Evolutionary conservation across 108 stramenopile species (phyloP), one percentile per base, ranked within the genome.

Genomic region (Hondaea fermentalgiana): DNA sequence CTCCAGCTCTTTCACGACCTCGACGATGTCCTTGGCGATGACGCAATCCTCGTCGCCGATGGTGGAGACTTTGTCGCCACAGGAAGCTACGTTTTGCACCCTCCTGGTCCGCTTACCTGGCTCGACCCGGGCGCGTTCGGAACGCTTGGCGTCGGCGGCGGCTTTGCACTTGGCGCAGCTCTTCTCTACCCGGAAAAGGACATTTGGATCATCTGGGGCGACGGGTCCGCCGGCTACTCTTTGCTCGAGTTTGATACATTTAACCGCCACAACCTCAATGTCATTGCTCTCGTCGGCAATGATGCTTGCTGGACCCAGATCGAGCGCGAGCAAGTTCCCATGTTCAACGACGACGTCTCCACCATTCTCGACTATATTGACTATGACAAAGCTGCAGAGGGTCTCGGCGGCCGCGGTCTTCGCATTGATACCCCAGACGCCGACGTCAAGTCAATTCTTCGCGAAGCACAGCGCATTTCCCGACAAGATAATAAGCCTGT

Each of bases 271-370:
- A 53, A 53, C 76, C 19, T 83, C n/a, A 83, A 83, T 3, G 76
- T 83, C 51, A 47, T 83, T 17, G 76, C 76, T 6, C 76, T 83
- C 45, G 76, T 83, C 28, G 76, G 76, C 28, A 83, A 83, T 23
- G 76, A 83, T 45, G 76, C 76, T 16, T 83, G 76, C 76, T 83
- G 76, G 76, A 83, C 76, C 51, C 76, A 83, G 28, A 83, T 83
- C 28, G 76, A 83, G 28, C 76, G 76, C n/a, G 76, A 83, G 51
- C 76, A 83, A 23, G 76, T 83, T 35, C 76, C 76, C 45, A 83
- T 83, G 76, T 83, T 83, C 51, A 23, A 53, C n/a, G 76, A 83
- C 28, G 76, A 83, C 23, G 76, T 53, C 3, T 47, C 76, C 4
- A 53, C 49, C 12, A 53, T 83, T 53, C 76, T 83, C 51, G 76